phyloP scores from a whole-genome alignment of 306 rosid genomes.

The cucumber (Cucumis sativus) region DNA sequence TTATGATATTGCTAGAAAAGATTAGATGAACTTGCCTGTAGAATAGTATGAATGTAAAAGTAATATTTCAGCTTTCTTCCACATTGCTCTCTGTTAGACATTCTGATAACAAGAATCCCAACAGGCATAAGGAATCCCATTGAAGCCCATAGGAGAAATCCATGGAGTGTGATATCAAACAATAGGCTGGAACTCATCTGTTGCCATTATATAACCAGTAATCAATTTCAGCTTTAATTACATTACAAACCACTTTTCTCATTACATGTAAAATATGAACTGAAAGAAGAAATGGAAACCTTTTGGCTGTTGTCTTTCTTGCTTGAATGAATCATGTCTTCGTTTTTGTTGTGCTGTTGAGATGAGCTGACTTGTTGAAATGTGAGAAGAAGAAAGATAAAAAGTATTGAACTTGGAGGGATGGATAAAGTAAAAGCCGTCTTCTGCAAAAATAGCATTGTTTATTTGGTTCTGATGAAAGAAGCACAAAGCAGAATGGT shows the following conservation, averaged over 20 bases:
- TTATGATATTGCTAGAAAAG: neutral
- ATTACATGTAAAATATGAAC: neutral
- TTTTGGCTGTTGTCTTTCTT: slow-evolving; percentile 21
- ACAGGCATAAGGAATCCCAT: slow-evolving; percentile 91
- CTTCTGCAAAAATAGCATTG: slow-evolving; percentile 28
- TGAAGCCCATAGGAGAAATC: slow-evolving; percentile 84
- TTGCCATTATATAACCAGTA: neutral
- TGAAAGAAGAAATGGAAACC: slow-evolving; percentile 20
- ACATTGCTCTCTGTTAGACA: slow-evolving; percentile 41
- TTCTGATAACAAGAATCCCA: slow-evolving; percentile 66
- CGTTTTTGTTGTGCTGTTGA: slow-evolving; percentile 21
- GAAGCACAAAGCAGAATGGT: neutral
- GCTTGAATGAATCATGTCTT: neutral
- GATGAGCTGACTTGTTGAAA: slow-evolving; percentile 30
- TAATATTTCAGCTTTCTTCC: slow-evolving; percentile 45
- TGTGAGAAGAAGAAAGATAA: slow-evolving; percentile 27
- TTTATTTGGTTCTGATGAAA: slow-evolving; percentile 13
- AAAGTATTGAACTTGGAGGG: slow-evolving; percentile 21
- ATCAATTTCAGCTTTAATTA: neutral
- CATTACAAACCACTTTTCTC: neutral
- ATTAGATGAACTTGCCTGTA: slow-evolving; percentile 51
- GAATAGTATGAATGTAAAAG: slow-evolving; percentile 53
- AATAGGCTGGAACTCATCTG: slow-evolving; percentile 45
- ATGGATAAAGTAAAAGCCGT: slow-evolving; percentile 24
- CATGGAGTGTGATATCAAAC: slow-evolving; percentile 55